Percentiles rank a stretch among this genome's conserved stretches.
phyloP scores from a whole-genome alignment of 306 rosid species.

The Medicago arabica region DNA sequence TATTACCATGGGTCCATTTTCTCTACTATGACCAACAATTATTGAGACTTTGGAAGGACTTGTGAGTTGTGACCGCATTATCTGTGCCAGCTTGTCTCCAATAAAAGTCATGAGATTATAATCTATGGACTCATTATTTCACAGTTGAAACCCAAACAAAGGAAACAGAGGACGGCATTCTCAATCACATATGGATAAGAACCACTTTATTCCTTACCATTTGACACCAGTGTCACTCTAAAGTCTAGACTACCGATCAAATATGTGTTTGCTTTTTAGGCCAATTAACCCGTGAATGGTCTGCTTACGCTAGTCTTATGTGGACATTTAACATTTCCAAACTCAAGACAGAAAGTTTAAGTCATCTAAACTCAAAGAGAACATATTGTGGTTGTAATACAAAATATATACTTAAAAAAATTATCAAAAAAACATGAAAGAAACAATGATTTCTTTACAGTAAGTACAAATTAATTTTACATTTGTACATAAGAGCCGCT shows the following conservation, averaged over 20 bases:
- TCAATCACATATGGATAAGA: conserved; percentile 4
- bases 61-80: conserved; percentile 41
- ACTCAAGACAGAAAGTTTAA: neutral
- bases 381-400: too few species aligned
- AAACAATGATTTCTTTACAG: too few species aligned
- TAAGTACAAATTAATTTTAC: too few species aligned
- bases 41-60: conserved; percentile 43
- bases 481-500: too few species aligned
- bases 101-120: conserved; percentile 20
- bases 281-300: neutral
- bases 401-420: too few species aligned
- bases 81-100: conserved; percentile 62
- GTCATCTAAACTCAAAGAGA: too few species aligned
- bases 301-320: neutral
- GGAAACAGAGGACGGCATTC: neutral
- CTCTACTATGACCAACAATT: conserved; percentile 37
- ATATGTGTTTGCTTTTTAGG: neutral
- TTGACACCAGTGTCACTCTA: neutral
- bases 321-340: neutral
- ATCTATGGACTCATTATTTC: conserved; percentile 11
- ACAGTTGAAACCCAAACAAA: conserved; percentile 3
- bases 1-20: conserved; percentile 30
- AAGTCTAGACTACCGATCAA: conserved; percentile 15
- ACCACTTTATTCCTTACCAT: neutral
- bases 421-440: too few species aligned